A percentile compares a stretch with the other conserved stretches of the same genome.
Conservation (phyloP, 495 filamentous ascomycete species). For the Aspergillus bertholletiae region DNA sequence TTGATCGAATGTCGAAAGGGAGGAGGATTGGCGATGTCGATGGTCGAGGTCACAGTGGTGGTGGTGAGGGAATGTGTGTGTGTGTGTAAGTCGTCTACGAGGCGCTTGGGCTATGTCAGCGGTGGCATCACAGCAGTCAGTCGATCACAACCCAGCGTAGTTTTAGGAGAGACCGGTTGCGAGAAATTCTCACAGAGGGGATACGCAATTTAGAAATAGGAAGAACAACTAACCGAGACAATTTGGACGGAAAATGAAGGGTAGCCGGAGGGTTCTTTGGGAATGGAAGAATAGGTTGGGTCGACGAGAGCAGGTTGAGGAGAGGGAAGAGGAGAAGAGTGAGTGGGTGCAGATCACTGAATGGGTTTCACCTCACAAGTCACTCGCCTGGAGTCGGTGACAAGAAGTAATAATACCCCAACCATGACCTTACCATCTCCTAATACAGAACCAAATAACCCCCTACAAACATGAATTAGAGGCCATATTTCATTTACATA, state of each 20-base stretch:
- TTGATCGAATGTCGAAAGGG: slow-evolving; percentile 16
- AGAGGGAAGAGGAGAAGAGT: slow-evolving; percentile 1
- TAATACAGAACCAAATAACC: background rate
- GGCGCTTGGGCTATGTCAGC: slow-evolving; percentile 46
- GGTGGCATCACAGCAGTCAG: slow-evolving; percentile 31
- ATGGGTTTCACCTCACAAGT: slow-evolving; percentile 12
- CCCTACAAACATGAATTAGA: background rate
- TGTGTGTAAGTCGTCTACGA: slow-evolving; percentile 30
- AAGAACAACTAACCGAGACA: slow-evolving; percentile 12
- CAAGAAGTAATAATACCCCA: background rate
- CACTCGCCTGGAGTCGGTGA: background rate
- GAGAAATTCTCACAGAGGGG: slow-evolving; percentile 3
- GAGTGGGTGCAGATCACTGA: slow-evolving; percentile 1
- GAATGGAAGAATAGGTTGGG: slow-evolving; percentile 1
- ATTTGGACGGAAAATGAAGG: slow-evolving; percentile 18
- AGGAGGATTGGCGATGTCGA: slow-evolving; percentile 25
- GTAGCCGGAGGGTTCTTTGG: background rate
- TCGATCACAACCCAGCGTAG: slow-evolving; percentile 19
- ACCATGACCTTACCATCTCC: background rate
- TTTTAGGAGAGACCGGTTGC: slow-evolving; percentile 22
- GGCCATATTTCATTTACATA: background rate
- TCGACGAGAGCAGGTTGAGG: background rate
- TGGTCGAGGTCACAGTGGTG: slow-evolving; percentile 23
- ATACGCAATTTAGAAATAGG: background rate
- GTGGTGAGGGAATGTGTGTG: slow-evolving; percentile 18